Conservation (phyloP, 768 basidiomycete species). For the Calocybe cyanea region DNA sequence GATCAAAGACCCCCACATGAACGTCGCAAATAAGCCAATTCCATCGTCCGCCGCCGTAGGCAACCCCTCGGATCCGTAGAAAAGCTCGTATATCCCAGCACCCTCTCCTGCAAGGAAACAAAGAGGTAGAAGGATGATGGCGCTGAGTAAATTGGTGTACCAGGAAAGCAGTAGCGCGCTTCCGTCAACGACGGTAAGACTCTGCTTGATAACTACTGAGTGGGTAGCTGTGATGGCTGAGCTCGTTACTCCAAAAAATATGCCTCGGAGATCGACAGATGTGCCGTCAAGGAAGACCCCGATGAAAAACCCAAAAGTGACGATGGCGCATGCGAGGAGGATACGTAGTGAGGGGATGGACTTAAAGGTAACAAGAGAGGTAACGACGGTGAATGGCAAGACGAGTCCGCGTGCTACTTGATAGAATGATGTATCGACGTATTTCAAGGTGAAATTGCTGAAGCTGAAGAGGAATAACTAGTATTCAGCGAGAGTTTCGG, state of each 20-base stretch:
- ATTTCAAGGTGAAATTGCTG: conserved; percentile 89
- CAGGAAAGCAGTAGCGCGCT: conserved; percentile 84
- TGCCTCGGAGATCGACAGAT: conserved; percentile 54
- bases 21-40: conserved; percentile 53
- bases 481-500: not conserved
- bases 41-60: conserved; percentile 32
- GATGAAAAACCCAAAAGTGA: conserved; percentile 90
- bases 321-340: conserved; percentile 69
- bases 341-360: conserved; percentile 74
- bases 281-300: conserved; percentile 80
- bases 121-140: conserved; percentile 67
- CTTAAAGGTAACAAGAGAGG: conserved; percentile 78
- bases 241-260: conserved; percentile 78
- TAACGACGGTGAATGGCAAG: conserved; percentile 87
- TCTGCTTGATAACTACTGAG: conserved; percentile 92
- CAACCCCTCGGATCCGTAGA: conserved; percentile 42
- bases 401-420: conserved; percentile 94
- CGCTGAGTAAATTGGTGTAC: conserved; percentile 86
- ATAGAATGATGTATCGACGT: conserved; percentile 93
- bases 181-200: conserved; percentile 73
- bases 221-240: conserved; percentile 88
- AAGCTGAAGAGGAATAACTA: conserved; percentile 42
- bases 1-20: conserved; percentile 74
- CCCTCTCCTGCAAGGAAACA: conserved; percentile 75
- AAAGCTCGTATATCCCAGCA: conserved; percentile 54